Base-by-base conservation (phyloP, 345 rosid genomes). In the Linum lewisii region DNA sequence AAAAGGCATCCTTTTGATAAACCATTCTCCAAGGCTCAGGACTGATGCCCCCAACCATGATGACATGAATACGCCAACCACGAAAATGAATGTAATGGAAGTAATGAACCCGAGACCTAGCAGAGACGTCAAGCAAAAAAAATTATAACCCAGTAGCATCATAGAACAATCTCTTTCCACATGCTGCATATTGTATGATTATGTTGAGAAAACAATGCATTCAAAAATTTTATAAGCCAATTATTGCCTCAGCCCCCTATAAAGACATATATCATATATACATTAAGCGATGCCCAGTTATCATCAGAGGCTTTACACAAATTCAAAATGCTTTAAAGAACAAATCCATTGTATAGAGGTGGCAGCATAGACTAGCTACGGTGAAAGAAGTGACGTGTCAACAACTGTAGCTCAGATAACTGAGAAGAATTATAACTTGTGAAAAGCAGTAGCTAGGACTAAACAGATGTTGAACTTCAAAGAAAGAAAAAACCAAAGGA, bases 11-110 rank as follows among this genome's bases (percentile, higher is more conserved):
- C 95, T 74, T 67, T 90, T 93, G 81, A 93, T 93, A 71, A 93
- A 89, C 99, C 99, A 93, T 76, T 93, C 99, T 8, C 99, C 96
- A 57, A 93, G 82, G 68, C 90, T 74, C 36, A 93, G 82, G 60
- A 93, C 92, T 51, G 97, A 93, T 32, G 97, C 80, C 65, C 99
- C 99, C 86, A 93, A 74, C 99, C 99, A 93, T 18, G 99, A 93
- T 53, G 99, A 89, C 99, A 93, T 93, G 80, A 93, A 93, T 63
- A 93, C 96, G 58, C 99, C 99, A 63, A 93, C 83, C 87, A 89
- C 65, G 84, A 93, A 93, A 69, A 93, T 93, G 70, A 93, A 89
- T 1, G 88, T 82, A 57, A 93, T 74, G 57, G 99, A 93, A 21
- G 99, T 93, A 68, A 87, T 75, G 74, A 93, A 89, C 23, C 99